Evolutionary conservation across 768 basidiomycete species (phyloP), one percentile per base, ranked within the genome.

Genomic region (Neoboletus subvelutipes): DNA sequence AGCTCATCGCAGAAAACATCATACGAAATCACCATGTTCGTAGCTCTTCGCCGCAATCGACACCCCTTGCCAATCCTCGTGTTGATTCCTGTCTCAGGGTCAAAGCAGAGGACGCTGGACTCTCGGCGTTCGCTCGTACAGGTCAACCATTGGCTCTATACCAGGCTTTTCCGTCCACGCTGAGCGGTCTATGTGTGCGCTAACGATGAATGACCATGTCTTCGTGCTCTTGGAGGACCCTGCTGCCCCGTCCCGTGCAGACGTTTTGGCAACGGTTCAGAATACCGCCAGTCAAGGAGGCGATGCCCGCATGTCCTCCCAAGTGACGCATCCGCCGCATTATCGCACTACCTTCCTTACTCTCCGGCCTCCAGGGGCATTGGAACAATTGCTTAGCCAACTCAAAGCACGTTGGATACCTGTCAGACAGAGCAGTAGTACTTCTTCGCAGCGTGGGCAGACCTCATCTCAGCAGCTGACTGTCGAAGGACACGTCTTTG

Each of bases 141-240:
- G 90, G 24, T 90, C 90, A 1, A 83, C 82, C n/a, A 74, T 90
- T 9, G 76, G 80, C n/a, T 77, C 81, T 56, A 77, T 79, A 50
- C 78, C 79, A 5, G 81, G 81, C 12, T 63, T 79, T 47, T 76
- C 82, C 43, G 63, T 82, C 26, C 75, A 74, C 17, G 73, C 80
- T 4, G 90, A 92, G 66, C 80, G 90, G 31, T 81, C 81, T 1
- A 88, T 92, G 83, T 87, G 81, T 62, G 77, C 88, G 18, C 77
- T 92, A 20, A 88, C 88, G 2, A 88, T 91, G 86, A 83, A 86
- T 55, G 83, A 91, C 45, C 87, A 87, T 62, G 87, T 88, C 26
- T 92, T 90, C 67, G 89, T 91, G 24, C 78, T 86, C 7, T 73
- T 92, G 26, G 90, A 92, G 64, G 90, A 92, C 69, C 87, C 87